phyloP scores from a whole-genome alignment of 495 filamentous ascomycete genomes.

The Choiromyces venosus region DNA sequence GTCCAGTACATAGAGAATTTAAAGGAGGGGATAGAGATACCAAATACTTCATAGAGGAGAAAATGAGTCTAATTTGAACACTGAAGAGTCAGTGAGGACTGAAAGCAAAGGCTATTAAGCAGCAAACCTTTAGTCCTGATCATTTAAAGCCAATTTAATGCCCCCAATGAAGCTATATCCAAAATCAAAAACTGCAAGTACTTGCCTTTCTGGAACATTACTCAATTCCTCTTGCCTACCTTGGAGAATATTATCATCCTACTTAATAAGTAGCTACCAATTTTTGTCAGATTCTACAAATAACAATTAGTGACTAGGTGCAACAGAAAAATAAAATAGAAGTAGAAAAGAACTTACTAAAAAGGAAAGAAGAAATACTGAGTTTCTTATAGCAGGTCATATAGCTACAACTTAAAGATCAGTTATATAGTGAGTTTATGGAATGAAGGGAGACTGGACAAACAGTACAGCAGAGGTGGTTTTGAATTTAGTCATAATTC shows the following conservation, averaged over 20 bases:
- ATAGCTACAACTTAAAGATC: not conserved
- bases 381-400: no score
- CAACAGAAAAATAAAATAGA: not conserved
- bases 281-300: constrained; percentile 5
- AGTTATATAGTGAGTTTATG: not conserved
- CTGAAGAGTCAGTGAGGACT: not conserved
- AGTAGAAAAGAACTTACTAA: not conserved
- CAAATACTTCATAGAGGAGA: no score
- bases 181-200: constrained; percentile 7
- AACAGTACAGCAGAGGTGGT: not conserved
- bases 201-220: constrained; percentile 7
- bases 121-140: not conserved
- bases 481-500: not conserved
- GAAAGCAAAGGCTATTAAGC: constrained; percentile 4
- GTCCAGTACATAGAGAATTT: no score
- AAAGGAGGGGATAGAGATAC: no score
- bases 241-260: not conserved
- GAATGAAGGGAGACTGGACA: not conserved
- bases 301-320: constrained; percentile 5
- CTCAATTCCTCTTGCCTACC: not conserved
- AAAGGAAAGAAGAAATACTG: not conserved
- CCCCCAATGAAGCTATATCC: constrained; percentile 10
- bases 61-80: no score
- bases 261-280: constrained; percentile 2
- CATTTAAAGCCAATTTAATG: constrained; percentile 1